Conservation (phyloP, 768 basidiomycete genomes). For the Tephrocybe sp. region DNA sequence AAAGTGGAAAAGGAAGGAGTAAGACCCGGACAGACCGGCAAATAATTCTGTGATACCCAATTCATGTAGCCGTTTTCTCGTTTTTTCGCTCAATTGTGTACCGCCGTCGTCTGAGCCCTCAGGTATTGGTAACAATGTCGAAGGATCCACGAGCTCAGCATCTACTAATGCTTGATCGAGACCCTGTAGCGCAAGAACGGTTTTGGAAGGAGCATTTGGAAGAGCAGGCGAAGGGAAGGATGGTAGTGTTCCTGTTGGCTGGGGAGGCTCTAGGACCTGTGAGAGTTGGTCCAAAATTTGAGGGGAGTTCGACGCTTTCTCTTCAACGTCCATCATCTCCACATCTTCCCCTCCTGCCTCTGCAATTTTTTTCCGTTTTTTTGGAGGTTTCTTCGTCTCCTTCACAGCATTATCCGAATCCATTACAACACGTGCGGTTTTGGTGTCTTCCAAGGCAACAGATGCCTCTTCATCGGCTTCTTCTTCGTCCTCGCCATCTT, state of each 20-base stretch:
- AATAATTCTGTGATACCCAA: constrained; percentile 87
- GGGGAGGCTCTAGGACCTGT: constrained; percentile 24
- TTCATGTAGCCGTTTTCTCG: constrained; percentile 61
- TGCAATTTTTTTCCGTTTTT: constrained; percentile 44
- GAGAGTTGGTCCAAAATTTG: constrained; percentile 8
- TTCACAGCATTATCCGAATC: constrained; percentile 19
- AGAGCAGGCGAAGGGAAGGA: constrained; percentile 67
- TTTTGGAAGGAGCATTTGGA: constrained; percentile 70
- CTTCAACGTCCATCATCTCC: constrained; percentile 20
- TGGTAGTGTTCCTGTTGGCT: constrained; percentile 44
- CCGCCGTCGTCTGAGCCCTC: constrained; percentile 38
- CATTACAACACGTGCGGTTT: constrained; percentile 10
- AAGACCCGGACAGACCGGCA: constrained; percentile 57
- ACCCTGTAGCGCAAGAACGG: constrained; percentile 73
- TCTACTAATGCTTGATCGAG: constrained; percentile 71
- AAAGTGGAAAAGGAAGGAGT: constrained; percentile 2
- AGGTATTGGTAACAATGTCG: constrained; percentile 43
- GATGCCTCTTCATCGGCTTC: constrained; percentile 21
- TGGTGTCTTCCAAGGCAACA: constrained; percentile 14
- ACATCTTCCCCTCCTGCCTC: constrained; percentile 23
- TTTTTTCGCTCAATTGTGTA: constrained; percentile 58
- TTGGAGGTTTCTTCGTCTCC: constrained; percentile 28
- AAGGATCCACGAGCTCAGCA: constrained; percentile 68
- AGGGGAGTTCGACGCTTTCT: constrained; percentile 11
- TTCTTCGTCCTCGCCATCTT: constrained; percentile 18